These are phyloP conservation scores for Nemophila menziesii DNA, from an alignment of 257 asterid genomes.

Conservation along the genomic window DNA sequence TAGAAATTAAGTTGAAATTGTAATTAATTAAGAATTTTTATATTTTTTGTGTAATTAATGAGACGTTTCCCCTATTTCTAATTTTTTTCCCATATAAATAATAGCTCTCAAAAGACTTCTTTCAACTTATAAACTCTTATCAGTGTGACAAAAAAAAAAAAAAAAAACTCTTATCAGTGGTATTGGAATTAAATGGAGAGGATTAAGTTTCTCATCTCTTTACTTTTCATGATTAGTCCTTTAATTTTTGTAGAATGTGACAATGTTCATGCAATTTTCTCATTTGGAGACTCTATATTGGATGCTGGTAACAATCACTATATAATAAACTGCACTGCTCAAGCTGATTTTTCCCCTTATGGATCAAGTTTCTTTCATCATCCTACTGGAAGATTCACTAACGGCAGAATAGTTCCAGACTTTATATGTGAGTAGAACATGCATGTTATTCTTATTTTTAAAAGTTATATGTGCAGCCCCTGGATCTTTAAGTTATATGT, in stretches of 20 bases:
- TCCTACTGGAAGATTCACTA: constrained; percentile 78
- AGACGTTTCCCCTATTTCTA: too few species aligned
- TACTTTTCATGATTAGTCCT: constrained; percentile 8
- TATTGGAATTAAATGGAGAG: constrained; percentile 24
- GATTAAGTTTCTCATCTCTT: not conserved
- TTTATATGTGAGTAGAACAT: constrained; percentile 55
- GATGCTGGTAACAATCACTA: constrained; percentile 75
- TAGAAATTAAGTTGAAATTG: too few species aligned
- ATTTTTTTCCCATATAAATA: too few species aligned
- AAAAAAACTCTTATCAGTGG: too few species aligned
- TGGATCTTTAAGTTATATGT: too few species aligned
- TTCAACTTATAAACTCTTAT: too few species aligned
- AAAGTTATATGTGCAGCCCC: too few species aligned
- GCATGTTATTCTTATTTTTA: too few species aligned
- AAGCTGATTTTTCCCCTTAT: constrained; percentile 79
- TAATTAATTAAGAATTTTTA: too few species aligned
- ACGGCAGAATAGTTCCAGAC: constrained; percentile 68
- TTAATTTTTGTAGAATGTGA: constrained; percentile 13
- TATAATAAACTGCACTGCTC: constrained; percentile 38
- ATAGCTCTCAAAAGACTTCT: too few species aligned
- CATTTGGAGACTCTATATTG: constrained; percentile 65
- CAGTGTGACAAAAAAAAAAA: too few species aligned
- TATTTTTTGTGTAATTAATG: too few species aligned
- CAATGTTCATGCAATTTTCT: constrained; percentile 35
- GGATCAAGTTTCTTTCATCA: constrained; percentile 59